These are phyloP conservation scores for Pseudonitzschia delicatissima DNA, from an alignment of 108 stramenopile species.

Conservation along the genomic window DNA sequence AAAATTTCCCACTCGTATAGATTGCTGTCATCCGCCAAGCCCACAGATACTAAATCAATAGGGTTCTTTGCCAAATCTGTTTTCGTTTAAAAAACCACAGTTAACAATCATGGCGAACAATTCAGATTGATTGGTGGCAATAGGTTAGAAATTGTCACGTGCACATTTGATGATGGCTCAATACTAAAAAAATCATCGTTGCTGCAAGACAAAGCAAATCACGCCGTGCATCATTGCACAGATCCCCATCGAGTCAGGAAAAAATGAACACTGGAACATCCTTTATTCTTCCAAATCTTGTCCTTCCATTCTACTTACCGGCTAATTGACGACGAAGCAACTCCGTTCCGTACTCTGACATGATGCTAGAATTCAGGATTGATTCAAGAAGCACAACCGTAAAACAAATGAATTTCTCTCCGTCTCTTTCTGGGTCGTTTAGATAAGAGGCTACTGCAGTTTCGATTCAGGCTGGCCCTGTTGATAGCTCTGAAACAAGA, in stretches of 20 bases:
- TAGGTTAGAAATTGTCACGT: neutral
- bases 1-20: constrained; percentile 96
- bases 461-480: no score
- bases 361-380: constrained; percentile 22
- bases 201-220: neutral
- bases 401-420: neutral
- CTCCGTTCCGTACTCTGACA: constrained; percentile 84
- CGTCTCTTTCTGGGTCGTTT: no score
- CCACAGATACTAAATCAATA: constrained; percentile 87
- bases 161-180: neutral
- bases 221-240: no score
- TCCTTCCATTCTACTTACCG: no score
- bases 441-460: no score
- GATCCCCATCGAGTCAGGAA: no score
- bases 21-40: constrained; percentile 79
- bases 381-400: no score
- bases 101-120: neutral
- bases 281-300: no score
- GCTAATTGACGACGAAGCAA: constrained; percentile 74
- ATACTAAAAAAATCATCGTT: neutral
- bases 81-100: neutral
- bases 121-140: neutral
- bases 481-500: no score
- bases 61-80: constrained; percentile 86
- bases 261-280: no score